Conservation (phyloP, 495 filamentous ascomycete genomes). For the Patellaria atrata region DNA sequence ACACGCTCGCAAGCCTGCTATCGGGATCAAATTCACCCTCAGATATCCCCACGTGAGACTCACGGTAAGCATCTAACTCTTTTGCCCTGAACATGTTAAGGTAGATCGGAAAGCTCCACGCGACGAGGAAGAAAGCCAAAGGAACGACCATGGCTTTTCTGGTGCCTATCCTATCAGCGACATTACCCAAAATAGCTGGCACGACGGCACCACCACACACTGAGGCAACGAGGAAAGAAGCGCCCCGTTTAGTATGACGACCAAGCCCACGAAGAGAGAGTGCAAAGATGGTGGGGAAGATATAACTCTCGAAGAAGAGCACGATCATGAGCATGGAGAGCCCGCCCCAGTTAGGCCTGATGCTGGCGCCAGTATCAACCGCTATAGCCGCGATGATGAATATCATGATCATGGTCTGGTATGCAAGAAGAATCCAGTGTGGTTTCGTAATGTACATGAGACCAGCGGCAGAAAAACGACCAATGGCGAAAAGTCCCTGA, state of each 20-base stretch:
- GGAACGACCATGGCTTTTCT: slow-evolving; percentile 31
- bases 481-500: slow-evolving; percentile 51
- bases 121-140: slow-evolving; percentile 26
- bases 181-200: slow-evolving; percentile 48
- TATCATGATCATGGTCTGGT: slow-evolving; percentile 29
- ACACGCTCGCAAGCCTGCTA: slow-evolving; percentile 10
- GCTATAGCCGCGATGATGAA: slow-evolving; percentile 44
- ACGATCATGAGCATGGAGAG: slow-evolving; percentile 48
- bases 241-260: slow-evolving; percentile 53
- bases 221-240: slow-evolving; percentile 50
- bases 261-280: slow-evolving; percentile 56
- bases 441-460: slow-evolving; percentile 32
- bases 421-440: slow-evolving; percentile 23
- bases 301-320: slow-evolving; percentile 50
- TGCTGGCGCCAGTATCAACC: slow-evolving; percentile 28
- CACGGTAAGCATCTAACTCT: slow-evolving; percentile 33
- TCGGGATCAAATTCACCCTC: slow-evolving; percentile 15
- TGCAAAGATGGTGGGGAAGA: slow-evolving; percentile 59
- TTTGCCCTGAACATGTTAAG: slow-evolving; percentile 34
- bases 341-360: slow-evolving; percentile 25
- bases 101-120: slow-evolving; percentile 35
- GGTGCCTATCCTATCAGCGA: slow-evolving; percentile 34
- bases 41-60: slow-evolving; percentile 24
- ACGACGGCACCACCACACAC: slow-evolving; percentile 52
- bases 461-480: slow-evolving; percentile 44